phyloP scores from a whole-genome alignment of 768 basidiomycete genomes.

The Trametes coccinea region DNA sequence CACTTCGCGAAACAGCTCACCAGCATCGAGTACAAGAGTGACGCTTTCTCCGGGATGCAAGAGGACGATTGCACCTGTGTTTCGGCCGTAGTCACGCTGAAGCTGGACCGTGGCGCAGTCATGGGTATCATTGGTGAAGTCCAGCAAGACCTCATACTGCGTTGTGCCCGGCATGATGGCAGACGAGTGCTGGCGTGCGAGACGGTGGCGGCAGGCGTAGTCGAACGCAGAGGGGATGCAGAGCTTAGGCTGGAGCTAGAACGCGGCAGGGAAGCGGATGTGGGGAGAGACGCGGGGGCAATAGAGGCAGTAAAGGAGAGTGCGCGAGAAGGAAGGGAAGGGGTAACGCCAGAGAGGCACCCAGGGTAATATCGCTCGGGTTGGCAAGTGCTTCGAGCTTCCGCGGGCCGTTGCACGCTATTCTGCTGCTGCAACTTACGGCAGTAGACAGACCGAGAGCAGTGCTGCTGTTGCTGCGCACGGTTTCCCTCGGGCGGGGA shows the following conservation, averaged over 20 bases:
- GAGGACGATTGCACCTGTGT: slow-evolving; percentile 52
- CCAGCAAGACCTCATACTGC: slow-evolving; percentile 68
- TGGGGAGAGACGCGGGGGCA: slow-evolving; percentile 22
- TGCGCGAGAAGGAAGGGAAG: slow-evolving; percentile 31
- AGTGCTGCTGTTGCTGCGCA: slow-evolving; percentile 4
- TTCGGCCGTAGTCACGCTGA: slow-evolving; percentile 61
- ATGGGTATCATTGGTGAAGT: slow-evolving; percentile 69
- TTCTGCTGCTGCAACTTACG: slow-evolving; percentile 23
- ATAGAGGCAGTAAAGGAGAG: slow-evolving; percentile 27
- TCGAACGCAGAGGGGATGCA: slow-evolving; percentile 11
- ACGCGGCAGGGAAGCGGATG: slow-evolving; percentile 17
- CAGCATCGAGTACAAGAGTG: slow-evolving; percentile 65
- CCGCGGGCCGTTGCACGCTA: slow-evolving; percentile 27
- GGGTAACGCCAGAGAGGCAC: slow-evolving; percentile 29
- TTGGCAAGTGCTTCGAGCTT: slow-evolving; percentile 29
- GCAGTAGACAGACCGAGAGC: slow-evolving; percentile 20
- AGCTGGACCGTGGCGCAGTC: slow-evolving; percentile 66
- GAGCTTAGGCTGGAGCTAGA: slow-evolving; percentile 3
- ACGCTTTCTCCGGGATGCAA: slow-evolving; percentile 64
- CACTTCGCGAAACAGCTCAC: slow-evolving; percentile 14
- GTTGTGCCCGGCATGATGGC: slow-evolving; percentile 57
- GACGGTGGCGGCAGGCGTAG: slow-evolving; percentile 16
- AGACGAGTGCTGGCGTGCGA: not conserved
- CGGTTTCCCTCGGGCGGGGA: not conserved
- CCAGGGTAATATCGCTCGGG: slow-evolving; percentile 23